phyloP scores from a whole-genome alignment of 257 asterid genomes.

The Forsythia viridissima region DNA sequence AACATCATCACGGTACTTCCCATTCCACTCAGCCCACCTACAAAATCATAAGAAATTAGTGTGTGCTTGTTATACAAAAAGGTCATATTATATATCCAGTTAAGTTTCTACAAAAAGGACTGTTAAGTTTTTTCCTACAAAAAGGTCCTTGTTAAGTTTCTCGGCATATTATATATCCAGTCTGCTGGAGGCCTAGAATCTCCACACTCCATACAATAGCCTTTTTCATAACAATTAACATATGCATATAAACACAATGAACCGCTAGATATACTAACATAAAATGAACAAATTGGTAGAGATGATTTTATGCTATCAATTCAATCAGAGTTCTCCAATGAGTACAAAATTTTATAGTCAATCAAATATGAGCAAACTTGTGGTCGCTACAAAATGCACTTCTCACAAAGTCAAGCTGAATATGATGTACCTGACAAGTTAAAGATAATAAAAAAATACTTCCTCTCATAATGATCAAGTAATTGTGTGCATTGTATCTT shows the following conservation, averaged over 20 bases:
- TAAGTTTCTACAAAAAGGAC: no score
- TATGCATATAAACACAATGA: not conserved
- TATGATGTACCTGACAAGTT: not conserved
- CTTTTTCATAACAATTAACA: not conserved
- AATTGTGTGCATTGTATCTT: not conserved
- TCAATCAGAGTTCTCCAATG: slow-evolving; percentile 9
- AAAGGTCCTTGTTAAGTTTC: slow-evolving; percentile 8
- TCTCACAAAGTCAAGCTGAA: slow-evolving; percentile 2
- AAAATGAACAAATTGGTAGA: not conserved
- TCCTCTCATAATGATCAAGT: not conserved
- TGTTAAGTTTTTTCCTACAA: no score
- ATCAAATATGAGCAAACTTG: not conserved
- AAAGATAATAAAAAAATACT: not conserved
- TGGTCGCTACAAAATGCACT: not conserved
- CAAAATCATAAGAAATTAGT: slow-evolving; percentile 28
- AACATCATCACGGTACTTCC: slow-evolving; percentile 87
- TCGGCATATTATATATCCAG: slow-evolving; percentile 12
- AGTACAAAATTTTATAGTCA: not conserved
- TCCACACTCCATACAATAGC: not conserved
- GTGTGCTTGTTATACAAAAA: slow-evolving; percentile 2
- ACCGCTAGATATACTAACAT: not conserved
- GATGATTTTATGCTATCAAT: not conserved
- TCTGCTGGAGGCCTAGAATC: slow-evolving; percentile 1
- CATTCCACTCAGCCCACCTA: slow-evolving; percentile 99
- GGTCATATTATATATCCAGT: slow-evolving; percentile 10